A percentile compares a stretch with the other conserved stretches of the same genome.
phyloP scores from a whole-genome alignment of 2,329 filamentous ascomycete genomes.

The Pseudogymnoascus sp. region DNA sequence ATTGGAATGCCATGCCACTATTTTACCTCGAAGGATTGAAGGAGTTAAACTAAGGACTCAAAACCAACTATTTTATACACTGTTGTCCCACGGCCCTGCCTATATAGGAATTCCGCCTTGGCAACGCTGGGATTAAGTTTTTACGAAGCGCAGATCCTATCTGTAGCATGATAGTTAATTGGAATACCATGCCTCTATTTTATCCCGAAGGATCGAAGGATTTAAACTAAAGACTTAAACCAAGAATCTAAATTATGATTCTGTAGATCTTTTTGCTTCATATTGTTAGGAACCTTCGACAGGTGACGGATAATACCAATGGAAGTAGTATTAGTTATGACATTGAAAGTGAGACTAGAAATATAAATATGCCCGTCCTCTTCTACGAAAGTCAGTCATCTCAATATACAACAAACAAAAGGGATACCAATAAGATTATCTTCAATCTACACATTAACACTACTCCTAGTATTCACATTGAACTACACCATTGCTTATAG shows the following conservation, averaged over 20 bases:
- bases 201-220: not conserved
- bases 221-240: not conserved
- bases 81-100: not conserved
- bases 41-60: too few species aligned
- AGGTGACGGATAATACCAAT: not conserved
- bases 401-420: not conserved
- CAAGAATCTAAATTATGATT: not conserved
- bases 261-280: not conserved
- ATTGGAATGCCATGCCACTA: too few species aligned
- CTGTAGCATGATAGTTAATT: not conserved
- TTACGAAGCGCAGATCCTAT: not conserved
- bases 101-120: not conserved
- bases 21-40: too few species aligned
- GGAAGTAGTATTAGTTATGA: not conserved
- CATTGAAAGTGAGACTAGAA: not conserved
- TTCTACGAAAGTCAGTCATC: not conserved
- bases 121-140: not conserved
- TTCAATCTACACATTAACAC: too few species aligned
- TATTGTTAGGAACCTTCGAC: not conserved
- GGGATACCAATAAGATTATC: not conserved
- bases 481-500: not conserved
- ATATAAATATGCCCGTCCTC: not conserved
- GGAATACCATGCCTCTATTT: not conserved
- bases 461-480: not conserved
- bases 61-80: not conserved